Percentiles rank a stretch among this genome's conserved stretches.
Evolutionary conservation across 2,329 filamentous ascomycete genomes (phyloP).

Genomic region (Fusarium fujikuroi): DNA sequence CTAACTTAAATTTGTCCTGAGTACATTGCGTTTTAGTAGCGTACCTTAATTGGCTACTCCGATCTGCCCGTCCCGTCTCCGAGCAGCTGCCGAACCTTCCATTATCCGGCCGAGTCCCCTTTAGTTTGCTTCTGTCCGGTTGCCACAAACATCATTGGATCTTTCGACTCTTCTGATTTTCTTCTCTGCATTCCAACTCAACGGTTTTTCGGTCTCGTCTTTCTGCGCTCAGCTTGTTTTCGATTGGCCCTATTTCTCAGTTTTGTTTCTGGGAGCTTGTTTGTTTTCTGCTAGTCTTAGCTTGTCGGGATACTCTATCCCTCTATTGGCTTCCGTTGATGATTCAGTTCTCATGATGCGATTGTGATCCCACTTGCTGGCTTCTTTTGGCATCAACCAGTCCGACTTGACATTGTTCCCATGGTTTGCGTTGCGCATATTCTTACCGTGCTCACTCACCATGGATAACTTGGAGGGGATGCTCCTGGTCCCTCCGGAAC

Average conservation of each 20-base stretch:
- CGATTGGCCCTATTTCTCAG: neutral
- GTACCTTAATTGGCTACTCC: neutral
- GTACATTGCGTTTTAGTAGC: neutral
- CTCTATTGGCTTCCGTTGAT: slow-evolving; percentile 17
- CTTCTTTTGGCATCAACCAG: slow-evolving; percentile 1
- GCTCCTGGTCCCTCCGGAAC: slow-evolving; percentile 62
- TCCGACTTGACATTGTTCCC: neutral
- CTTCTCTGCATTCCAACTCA: slow-evolving; percentile 23
- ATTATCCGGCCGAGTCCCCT: slow-evolving; percentile 39
- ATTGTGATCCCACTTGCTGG: slow-evolving; percentile 30
- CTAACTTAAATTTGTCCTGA: neutral
- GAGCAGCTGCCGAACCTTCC: slow-evolving; percentile 31
- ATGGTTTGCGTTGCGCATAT: neutral
- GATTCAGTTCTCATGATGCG: slow-evolving; percentile 41
- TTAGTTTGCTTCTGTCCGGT: slow-evolving; percentile 30
- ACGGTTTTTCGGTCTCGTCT: slow-evolving; percentile 8
- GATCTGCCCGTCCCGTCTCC: slow-evolving; percentile 11
- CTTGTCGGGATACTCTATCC: neutral
- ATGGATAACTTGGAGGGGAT: slow-evolving; percentile 58
- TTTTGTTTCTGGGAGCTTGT: slow-evolving; percentile 2
- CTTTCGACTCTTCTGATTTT: slow-evolving; percentile 24
- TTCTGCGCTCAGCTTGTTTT: slow-evolving; percentile 1
- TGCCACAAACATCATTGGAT: slow-evolving; percentile 29
- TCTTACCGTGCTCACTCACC: slow-evolving; percentile 18
- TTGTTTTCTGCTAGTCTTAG: neutral